These are phyloP conservation scores for Teratosphaeria viscida DNA, from an alignment of 2,329 filamentous ascomycete species.

Conservation along the genomic window DNA sequence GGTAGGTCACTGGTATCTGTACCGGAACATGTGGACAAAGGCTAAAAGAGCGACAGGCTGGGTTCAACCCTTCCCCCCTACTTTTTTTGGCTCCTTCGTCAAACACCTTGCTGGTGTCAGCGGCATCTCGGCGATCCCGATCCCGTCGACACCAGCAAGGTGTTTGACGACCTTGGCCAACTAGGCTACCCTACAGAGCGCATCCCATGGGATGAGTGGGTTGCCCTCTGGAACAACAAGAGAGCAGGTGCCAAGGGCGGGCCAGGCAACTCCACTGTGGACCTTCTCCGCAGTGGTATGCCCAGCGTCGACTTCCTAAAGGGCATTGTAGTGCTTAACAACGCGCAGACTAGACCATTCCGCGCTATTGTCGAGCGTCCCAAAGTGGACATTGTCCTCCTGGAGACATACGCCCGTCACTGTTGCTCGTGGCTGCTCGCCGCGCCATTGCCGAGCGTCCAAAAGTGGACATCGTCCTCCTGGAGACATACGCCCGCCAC, in stretches of 20 bases:
- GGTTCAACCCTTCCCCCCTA: neutral
- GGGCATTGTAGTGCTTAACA: conserved; percentile 63
- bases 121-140: conserved; percentile 61
- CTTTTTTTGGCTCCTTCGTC: neutral
- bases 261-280: conserved; percentile 64
- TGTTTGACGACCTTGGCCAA: conserved; percentile 54
- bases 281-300: conserved; percentile 73
- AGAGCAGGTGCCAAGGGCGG: conserved; percentile 53
- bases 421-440: conserved; percentile 71
- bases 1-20: neutral
- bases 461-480: conserved; percentile 57
- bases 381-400: conserved; percentile 57
- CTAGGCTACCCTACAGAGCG: conserved; percentile 63
- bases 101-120: conserved; percentile 41
- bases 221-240: conserved; percentile 61
- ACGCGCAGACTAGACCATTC: conserved; percentile 54
- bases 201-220: conserved; percentile 64
- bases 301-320: conserved; percentile 61
- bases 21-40: neutral
- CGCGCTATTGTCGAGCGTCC: conserved; percentile 43
- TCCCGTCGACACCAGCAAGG: conserved; percentile 53
- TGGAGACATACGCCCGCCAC: conserved; percentile 68
- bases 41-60: neutral
- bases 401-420: conserved; percentile 68
- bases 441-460: conserved; percentile 26